Base-by-base conservation (phyloP, 2,329 filamentous ascomycete genomes). In the Domatiomyces globalis region DNA sequence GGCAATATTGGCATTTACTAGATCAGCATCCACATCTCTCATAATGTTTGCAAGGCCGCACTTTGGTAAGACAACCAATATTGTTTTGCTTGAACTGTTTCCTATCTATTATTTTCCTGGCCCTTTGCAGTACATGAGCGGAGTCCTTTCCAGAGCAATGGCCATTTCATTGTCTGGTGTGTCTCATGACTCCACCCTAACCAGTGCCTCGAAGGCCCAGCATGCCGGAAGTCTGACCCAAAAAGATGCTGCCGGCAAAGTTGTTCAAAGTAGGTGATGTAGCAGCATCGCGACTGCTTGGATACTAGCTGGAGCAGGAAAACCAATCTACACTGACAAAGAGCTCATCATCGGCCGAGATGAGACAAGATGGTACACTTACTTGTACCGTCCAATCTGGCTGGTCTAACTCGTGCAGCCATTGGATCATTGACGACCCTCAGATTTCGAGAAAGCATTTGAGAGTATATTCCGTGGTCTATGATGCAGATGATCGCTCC, bases 381-480 rank as follows among this genome's bases (percentile, higher is more conserved):
- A 20, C 46, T 44, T 33, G 20, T 48, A 33, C 27, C n/a, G 19
- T 36, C 43, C 4, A 20, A n/a, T 55, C 51, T 55, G 15, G 15
- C 50, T 17, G 29, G 58, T 45, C 48, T 58, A 36, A 52, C 53
- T 18, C 42, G 18, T n/a, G 12, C 20, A 71, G 69, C 54, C 59
- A 66, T 48, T 65, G 62, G 49, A 55, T 63, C 5, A 42, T 71
- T 18, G 50, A 64, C 2, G 63, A 70, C 47, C 62, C 57, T 5
- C 53, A 58, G 27, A 56, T 71, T 12, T 73, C 71, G 2, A 67
- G 67, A 43, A 63, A 58, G 29, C 71, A 73, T 52, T 44, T 73
- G 10, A 64, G 65, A 17, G 66, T 73, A 46, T 72, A 73, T 55
- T 65, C 65, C 8, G 63, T 73, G 12, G 58, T 69, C 2, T 71